Conservation (phyloP, 2,329 filamentous ascomycete genomes). For the Neodidymelliopsis sp. region DNA sequence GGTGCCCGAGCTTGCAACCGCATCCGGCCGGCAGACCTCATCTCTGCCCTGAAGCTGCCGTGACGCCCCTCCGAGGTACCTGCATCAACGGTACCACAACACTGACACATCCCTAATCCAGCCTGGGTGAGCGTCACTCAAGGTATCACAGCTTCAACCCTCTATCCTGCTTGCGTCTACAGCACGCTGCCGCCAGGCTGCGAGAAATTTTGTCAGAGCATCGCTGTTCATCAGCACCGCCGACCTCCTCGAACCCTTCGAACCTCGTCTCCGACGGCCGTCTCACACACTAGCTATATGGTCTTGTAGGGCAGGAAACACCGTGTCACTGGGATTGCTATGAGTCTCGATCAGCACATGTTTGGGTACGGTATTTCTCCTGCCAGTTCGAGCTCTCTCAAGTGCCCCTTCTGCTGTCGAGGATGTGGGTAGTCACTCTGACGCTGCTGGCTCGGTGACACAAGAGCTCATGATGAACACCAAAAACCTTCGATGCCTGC, state of each 20-base stretch:
- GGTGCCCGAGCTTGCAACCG: slow-evolving; percentile 27
- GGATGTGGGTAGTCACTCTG: not conserved
- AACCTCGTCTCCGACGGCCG: slow-evolving; percentile 24
- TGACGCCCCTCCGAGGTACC: slow-evolving; percentile 40
- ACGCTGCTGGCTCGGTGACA: slow-evolving; percentile 17
- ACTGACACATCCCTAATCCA: slow-evolving; percentile 34
- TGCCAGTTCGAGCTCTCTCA: slow-evolving; percentile 19
- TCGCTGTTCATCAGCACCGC: slow-evolving; percentile 28
- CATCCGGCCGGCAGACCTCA: slow-evolving; percentile 28
- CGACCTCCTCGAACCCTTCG: slow-evolving; percentile 25
- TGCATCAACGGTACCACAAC: slow-evolving; percentile 45
- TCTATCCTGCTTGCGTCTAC: slow-evolving; percentile 32
- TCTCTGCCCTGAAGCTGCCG: slow-evolving; percentile 29
- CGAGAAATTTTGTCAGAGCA: slow-evolving; percentile 31
- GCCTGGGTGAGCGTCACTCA: slow-evolving; percentile 33
- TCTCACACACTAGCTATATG: slow-evolving; percentile 40
- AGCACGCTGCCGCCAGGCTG: slow-evolving; percentile 26
- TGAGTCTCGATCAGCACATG: slow-evolving; percentile 52
- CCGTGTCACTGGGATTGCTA: slow-evolving; percentile 46
- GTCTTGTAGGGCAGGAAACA: slow-evolving; percentile 33
- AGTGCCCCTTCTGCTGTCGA: slow-evolving; percentile 11
- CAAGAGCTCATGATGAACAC: slow-evolving; percentile 19
- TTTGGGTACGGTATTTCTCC: slow-evolving; percentile 49
- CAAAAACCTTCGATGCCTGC: slow-evolving; percentile 24
- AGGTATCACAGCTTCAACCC: slow-evolving; percentile 40